phyloP scores from a whole-genome alignment of 179 eudicot species.

The Silene vulgaris region DNA sequence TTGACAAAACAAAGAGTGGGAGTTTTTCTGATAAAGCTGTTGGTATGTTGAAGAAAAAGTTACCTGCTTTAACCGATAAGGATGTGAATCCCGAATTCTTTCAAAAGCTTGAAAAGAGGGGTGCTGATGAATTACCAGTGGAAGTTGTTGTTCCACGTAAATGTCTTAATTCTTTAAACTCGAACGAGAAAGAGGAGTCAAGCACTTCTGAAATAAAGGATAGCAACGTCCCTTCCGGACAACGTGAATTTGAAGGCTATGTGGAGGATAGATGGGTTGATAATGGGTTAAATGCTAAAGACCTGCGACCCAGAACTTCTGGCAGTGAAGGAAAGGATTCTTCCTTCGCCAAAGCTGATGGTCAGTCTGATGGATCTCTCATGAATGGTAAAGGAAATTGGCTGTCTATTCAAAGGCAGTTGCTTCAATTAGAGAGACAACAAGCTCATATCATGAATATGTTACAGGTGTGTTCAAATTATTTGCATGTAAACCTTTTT shows the following conservation, averaged over 20 bases:
- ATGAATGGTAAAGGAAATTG: conserved; percentile 75
- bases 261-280: conserved; percentile 33
- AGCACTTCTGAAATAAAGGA: conserved; percentile 34
- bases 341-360: conserved; percentile 31
- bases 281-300: conserved; percentile 37
- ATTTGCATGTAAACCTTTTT: conserved; percentile 5
- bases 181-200: conserved; percentile 41
- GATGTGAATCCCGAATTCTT: conserved; percentile 90
- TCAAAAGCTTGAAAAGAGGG: conserved; percentile 77
- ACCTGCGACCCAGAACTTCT: conserved; percentile 33
- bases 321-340: conserved; percentile 33
- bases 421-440: conserved; percentile 82
- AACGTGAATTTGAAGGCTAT: conserved; percentile 44
- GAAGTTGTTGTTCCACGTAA: conserved; percentile 87
- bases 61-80: conserved; percentile 69
- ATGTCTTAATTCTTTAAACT: conserved; percentile 41
- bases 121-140: conserved; percentile 65
- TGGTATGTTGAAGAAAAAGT: conserved; percentile 74
- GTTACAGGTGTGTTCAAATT: conserved; percentile 67
- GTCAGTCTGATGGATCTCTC: conserved; percentile 37
- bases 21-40: conserved; percentile 63
- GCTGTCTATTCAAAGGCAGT: conserved; percentile 87
- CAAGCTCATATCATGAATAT: conserved; percentile 91
- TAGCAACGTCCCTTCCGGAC: conserved; percentile 27
- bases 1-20: conserved; percentile 43